phyloP scores from a whole-genome alignment of 2,329 filamentous ascomycete species.

The Colletotrichum lupini region DNA sequence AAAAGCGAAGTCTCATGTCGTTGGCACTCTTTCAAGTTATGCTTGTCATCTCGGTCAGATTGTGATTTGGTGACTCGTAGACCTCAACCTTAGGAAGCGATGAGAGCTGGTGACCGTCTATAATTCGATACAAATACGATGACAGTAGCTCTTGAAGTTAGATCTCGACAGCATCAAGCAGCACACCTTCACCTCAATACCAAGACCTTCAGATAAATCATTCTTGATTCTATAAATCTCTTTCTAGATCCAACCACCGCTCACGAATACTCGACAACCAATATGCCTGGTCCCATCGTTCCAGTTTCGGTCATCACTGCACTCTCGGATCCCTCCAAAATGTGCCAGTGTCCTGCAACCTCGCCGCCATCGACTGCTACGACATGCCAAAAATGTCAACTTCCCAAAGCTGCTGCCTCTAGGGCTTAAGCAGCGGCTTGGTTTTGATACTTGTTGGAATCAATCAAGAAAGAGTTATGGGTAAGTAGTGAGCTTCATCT shows the following conservation, averaged over 20 bases:
- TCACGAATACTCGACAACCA: neutral
- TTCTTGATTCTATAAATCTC: no score
- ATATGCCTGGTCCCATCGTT: constrained; percentile 6
- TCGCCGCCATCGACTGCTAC: neutral
- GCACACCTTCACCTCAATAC: neutral
- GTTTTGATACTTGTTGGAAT: no score
- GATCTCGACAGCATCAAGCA: neutral
- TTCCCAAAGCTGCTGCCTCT: neutral
- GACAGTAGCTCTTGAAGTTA: neutral
- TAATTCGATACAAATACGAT: neutral
- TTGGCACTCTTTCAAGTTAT: neutral
- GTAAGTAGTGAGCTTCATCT: neutral
- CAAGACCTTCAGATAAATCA: neutral
- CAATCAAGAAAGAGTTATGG: neutral
- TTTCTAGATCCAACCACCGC: neutral
- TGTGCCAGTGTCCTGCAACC: neutral
- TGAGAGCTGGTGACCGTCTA: neutral
- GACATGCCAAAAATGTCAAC: neutral
- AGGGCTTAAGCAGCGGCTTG: neutral
- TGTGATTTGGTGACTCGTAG: neutral
- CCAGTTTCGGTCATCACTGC: neutral
- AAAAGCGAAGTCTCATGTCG: neutral
- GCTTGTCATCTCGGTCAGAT: neutral
- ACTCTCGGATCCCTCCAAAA: neutral
- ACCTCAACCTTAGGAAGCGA: neutral